phyloP scores from a whole-genome alignment of 1,284 basidiomycete genomes.

The Cutaneotrichosporon cavernicola region DNA sequence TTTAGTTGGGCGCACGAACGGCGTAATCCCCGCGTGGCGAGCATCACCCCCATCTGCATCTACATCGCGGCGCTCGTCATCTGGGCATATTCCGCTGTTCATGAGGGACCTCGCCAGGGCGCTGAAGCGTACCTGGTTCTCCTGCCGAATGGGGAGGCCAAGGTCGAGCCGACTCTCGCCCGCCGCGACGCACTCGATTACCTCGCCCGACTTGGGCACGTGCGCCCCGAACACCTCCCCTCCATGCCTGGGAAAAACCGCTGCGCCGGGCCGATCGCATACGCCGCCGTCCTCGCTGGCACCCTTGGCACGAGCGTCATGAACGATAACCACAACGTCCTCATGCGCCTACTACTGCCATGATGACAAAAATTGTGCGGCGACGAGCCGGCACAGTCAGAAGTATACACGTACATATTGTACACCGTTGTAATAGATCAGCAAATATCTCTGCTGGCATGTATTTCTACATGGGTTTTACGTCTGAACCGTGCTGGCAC shows the following conservation, averaged over 20 bases:
- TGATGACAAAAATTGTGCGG: background rate
- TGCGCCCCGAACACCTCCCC: slow-evolving; percentile 9
- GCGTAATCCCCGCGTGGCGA: slow-evolving; percentile 2
- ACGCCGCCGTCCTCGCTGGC: slow-evolving; percentile 31
- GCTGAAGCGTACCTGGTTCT: slow-evolving; percentile 15
- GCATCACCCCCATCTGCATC: slow-evolving; percentile 10
- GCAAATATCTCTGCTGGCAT: background rate
- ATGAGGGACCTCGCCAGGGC: slow-evolving; percentile 25
- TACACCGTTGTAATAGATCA: background rate
- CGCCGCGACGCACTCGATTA: slow-evolving; percentile 28
- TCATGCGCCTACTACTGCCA: slow-evolving; percentile 17
- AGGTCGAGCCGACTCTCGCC: slow-evolving; percentile 32
- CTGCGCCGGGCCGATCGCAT: slow-evolving; percentile 30
- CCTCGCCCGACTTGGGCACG: slow-evolving; percentile 16
- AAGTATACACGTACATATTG: background rate
- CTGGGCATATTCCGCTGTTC: slow-evolving; percentile 29
- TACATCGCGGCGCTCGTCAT: slow-evolving; percentile 20
- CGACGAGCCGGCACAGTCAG: background rate
- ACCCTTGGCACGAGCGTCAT: slow-evolving; percentile 27
- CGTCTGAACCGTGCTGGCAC: too few species aligned
- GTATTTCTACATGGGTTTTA: background rate
- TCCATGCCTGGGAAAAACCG: slow-evolving; percentile 26
- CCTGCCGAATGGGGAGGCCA: background rate
- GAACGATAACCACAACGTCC: slow-evolving; percentile 30
- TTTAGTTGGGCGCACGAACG: slow-evolving; percentile 12